These are phyloP conservation scores for Pichia cabralensis DNA, from an alignment of 805 yeast genomes.

Conservation along the genomic window DNA sequence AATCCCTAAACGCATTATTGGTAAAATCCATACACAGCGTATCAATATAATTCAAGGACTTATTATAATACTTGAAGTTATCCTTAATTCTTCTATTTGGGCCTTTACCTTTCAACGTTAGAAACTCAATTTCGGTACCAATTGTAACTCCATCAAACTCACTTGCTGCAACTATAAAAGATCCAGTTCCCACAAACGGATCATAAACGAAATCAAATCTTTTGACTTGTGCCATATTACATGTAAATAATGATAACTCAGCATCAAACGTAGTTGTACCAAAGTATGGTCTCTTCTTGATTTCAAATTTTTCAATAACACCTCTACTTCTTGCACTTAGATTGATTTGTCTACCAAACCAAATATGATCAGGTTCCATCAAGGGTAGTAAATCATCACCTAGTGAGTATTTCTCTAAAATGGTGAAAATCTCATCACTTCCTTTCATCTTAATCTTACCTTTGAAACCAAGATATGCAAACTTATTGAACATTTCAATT, in stretches of 20 bases:
- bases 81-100: constrained; percentile 24
- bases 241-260: constrained; percentile 76
- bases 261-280: constrained; percentile 98
- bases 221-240: constrained; percentile 73
- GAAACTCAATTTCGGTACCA: constrained; percentile 88
- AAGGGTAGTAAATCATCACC: constrained; percentile 28
- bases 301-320: constrained; percentile 67
- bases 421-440: constrained; percentile 60
- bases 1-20: constrained; percentile 63
- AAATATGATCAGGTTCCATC: constrained; percentile 44
- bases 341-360: constrained; percentile 69
- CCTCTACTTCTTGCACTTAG: constrained; percentile 50
- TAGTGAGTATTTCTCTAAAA: constrained; percentile 62
- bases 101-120: constrained; percentile 60
- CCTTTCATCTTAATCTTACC: constrained; percentile 74
- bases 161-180: constrained; percentile 82
- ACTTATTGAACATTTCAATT: constrained; percentile 57
- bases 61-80: constrained; percentile 72
- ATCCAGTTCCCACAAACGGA: constrained; percentile 96
- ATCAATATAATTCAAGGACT: constrained; percentile 52
- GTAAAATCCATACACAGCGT: constrained; percentile 91
- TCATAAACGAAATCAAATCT: constrained; percentile 68
- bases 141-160: constrained; percentile 69
- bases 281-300: constrained; percentile 73
- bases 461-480: constrained; percentile 56